Evolutionary conservation across 257 asterid genomes (phyloP).

Genomic region (Eustoma russellianum): DNA sequence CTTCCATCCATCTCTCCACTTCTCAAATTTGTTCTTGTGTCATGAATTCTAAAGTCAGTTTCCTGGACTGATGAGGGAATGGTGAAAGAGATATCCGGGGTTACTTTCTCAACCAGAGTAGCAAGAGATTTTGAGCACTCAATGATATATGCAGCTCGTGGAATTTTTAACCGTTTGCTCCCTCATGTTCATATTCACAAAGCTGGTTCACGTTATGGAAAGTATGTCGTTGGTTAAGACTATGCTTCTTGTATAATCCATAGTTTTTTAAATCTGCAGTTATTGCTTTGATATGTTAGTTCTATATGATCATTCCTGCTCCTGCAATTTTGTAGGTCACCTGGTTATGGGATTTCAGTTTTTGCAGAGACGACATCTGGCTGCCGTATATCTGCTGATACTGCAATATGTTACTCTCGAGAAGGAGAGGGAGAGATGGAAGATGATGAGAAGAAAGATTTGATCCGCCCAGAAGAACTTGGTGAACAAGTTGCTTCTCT

Average conservation of each 20-base stretch:
- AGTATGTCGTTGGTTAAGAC: slow-evolving; percentile 32
- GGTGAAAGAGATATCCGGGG: slow-evolving; percentile 92
- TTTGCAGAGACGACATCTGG: slow-evolving; percentile 86
- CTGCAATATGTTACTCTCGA: slow-evolving; percentile 42
- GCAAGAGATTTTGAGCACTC: slow-evolving; percentile 69
- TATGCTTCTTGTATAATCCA: background rate
- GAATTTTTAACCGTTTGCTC: slow-evolving; percentile 62
- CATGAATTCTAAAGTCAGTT: slow-evolving; percentile 41
- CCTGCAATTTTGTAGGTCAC: slow-evolving; percentile 46
- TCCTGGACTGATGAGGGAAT: slow-evolving; percentile 87
- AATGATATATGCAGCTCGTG: slow-evolving; percentile 85
- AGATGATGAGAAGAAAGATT: slow-evolving; percentile 32
- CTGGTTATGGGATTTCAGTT: slow-evolving; percentile 83
- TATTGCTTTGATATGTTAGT: background rate
- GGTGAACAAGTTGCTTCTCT: slow-evolving; percentile 60
- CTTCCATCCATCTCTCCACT: background rate
- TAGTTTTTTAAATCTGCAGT: background rate
- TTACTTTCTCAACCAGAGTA: slow-evolving; percentile 75
- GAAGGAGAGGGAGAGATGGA: slow-evolving; percentile 43
- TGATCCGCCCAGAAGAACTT: slow-evolving; percentile 55
- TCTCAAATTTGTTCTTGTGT: slow-evolving; percentile 6
- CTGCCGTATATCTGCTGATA: slow-evolving; percentile 68
- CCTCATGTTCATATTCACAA: slow-evolving; percentile 82
- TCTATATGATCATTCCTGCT: background rate
- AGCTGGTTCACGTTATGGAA: slow-evolving; percentile 70